These are phyloP conservation scores for Candida koratica DNA, from an alignment of 805 yeast species.

Conservation along the genomic window DNA sequence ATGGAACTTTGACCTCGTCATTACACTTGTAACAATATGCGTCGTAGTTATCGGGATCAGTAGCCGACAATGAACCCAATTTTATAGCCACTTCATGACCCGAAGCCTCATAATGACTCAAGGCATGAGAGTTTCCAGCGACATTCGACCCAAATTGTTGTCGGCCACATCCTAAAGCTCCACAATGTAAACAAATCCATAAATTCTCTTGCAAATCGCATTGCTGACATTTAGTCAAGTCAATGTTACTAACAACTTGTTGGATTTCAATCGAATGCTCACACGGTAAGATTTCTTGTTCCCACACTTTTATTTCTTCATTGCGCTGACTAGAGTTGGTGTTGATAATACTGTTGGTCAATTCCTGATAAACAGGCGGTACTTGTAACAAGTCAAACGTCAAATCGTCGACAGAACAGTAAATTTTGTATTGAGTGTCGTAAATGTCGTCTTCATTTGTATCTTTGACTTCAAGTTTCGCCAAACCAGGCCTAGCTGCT, in stretches of 20 bases:
- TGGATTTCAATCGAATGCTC: conserved; percentile 61
- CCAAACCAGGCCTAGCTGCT: conserved; percentile 43
- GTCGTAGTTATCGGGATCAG: conserved; percentile 59
- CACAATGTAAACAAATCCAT: conserved; percentile 93
- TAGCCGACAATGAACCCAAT: conserved; percentile 78
- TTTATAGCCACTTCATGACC: conserved; percentile 85
- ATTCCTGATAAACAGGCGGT: conserved; percentile 19
- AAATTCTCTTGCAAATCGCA: conserved; percentile 73
- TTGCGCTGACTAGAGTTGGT: conserved; percentile 57
- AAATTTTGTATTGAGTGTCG: conserved; percentile 42
- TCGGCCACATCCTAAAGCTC: conserved; percentile 91
- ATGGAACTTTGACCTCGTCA: conserved; percentile 81
- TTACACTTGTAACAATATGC: conserved; percentile 85
- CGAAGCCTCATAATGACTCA: conserved; percentile 56
- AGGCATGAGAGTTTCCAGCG: conserved; percentile 92
- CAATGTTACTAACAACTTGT: conserved; percentile 28
- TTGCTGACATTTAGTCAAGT: conserved; percentile 44
- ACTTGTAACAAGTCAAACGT: conserved; percentile 21
- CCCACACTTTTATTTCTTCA: conserved; percentile 87
- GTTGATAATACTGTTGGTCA: conserved; percentile 45
- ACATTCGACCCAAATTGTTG: conserved; percentile 84
- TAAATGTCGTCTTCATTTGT: conserved; percentile 60
- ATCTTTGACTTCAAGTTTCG: conserved; percentile 65
- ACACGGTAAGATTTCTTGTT: conserved; percentile 79
- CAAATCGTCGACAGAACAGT: conserved; percentile 32